Evolutionary conservation across 208 protist species (phyloP), one percentile per base, ranked within the genome.

Genomic region (Leishmania martiniquensis): DNA sequence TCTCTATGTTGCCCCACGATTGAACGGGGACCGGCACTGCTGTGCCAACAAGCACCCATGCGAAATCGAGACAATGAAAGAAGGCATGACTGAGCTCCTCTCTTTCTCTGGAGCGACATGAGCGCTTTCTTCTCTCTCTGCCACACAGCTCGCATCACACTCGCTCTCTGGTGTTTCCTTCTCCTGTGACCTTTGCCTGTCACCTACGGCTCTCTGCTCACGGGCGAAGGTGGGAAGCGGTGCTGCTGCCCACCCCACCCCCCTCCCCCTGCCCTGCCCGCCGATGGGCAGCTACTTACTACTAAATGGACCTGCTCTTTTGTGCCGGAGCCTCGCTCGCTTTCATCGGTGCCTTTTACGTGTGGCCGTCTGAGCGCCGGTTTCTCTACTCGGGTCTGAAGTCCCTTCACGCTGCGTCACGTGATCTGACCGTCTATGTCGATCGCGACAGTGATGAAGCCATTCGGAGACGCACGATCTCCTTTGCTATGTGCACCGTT

Each of bases 301-400:
- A n/a, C 52, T 51, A n/a, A 13, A 90, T 87, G 84, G 92, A 96
- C 73, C 77, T 89, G 65, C 34, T 82, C 47, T 22, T 51, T 12
- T 84, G 76, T 51, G 55, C 77, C 22, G 65, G 78, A 13, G 68
- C 89, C 22, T 89, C 80, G 10, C 49, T 72, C 17, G 75, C 78
- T 17, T 93, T 96, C 67, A 75, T 96, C 60, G 82, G 79, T 4
- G 76, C 88, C 29, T 93, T 96, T 63, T 96, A 92, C 67, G 32
- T 86, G 1, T 96, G 88, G 90, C 79, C 75, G 25, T 63, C 73
- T 29, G 88, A 94, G 63, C 86, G 84, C 37, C 62, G 74, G 1
- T 92, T 93, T 70, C 32, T 89, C 0, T 39, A 17, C 22, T 25
- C 65, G 0, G 80, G 76, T 39, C 9, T 89, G 25, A 69, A 44